Evolutionary conservation across 768 basidiomycete genomes (phyloP).

Genomic region (Lentinula raphanica): DNA sequence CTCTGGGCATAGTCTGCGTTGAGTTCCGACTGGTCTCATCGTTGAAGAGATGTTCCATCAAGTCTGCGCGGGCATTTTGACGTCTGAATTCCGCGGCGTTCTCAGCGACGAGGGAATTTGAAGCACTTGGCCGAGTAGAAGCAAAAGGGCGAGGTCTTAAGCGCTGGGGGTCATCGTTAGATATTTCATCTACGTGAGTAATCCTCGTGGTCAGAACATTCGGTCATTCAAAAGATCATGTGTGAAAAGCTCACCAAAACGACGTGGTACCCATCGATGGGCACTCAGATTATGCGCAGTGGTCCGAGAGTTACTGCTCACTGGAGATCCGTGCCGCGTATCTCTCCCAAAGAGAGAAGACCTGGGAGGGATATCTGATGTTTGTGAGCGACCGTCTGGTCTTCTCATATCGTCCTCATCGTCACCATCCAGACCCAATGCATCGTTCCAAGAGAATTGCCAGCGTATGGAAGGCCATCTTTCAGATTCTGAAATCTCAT

Average conservation of each 20-base stretch:
- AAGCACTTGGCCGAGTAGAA: slow-evolving; percentile 5
- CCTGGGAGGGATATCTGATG: neutral
- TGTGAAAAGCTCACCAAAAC: neutral
- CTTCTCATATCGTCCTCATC: neutral
- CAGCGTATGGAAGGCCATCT: neutral
- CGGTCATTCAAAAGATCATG: neutral
- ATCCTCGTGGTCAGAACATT: neutral
- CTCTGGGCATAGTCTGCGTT: neutral
- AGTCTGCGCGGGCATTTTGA: slow-evolving; percentile 4
- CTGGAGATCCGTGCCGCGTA: neutral
- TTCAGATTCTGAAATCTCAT: neutral
- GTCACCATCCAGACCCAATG: neutral
- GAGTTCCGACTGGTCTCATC: neutral
- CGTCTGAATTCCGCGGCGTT: slow-evolving; percentile 6
- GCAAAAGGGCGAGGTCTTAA: neutral
- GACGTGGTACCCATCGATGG: neutral
- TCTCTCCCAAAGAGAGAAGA: slow-evolving; percentile 1
- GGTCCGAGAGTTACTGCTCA: neutral
- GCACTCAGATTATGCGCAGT: too few relatives aligned
- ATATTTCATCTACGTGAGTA: neutral
- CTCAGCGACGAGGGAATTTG: slow-evolving; percentile 5
- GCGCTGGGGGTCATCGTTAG: neutral
- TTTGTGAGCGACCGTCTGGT: neutral
- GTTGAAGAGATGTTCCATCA: slow-evolving; percentile 5
- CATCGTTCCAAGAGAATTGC: slow-evolving; percentile 8